These are phyloP conservation scores for Talaromyces proteolyticus DNA, from an alignment of 495 filamentous ascomycete genomes.

Conservation along the genomic window DNA sequence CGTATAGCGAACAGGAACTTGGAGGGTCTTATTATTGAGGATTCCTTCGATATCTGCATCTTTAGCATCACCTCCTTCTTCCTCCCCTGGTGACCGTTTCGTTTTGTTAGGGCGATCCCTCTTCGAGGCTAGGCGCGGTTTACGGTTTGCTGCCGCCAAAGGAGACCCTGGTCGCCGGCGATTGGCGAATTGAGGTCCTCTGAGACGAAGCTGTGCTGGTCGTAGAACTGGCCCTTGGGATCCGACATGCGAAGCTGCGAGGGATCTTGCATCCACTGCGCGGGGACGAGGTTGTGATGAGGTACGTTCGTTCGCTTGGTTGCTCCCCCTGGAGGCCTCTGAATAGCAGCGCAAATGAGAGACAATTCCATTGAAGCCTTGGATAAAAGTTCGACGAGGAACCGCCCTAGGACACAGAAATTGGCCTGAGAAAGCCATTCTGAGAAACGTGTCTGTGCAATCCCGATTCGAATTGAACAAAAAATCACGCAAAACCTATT, in stretches of 20 bases:
- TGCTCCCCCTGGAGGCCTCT: too few species aligned
- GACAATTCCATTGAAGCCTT: not conserved
- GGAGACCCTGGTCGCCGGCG: too few species aligned
- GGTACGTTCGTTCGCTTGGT: too few species aligned
- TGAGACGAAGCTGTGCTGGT: slow-evolving; percentile 21
- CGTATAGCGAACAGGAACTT: slow-evolving; percentile 26
- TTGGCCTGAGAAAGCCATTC: not conserved
- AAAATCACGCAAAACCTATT: too few species aligned
- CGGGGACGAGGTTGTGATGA: slow-evolving; percentile 23
- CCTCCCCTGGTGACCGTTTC: not conserved
- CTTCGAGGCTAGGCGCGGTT: not conserved
- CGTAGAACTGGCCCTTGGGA: slow-evolving; percentile 26
- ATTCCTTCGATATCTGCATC: slow-evolving; percentile 23
- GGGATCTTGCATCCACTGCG: slow-evolving; percentile 34
- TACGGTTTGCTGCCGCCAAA: slow-evolving; percentile 4
- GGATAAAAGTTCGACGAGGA: not conserved
- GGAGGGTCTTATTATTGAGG: slow-evolving; percentile 22
- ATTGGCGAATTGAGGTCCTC: slow-evolving; percentile 5
- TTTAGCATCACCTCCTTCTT: slow-evolving; percentile 19
- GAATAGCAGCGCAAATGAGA: not conserved
- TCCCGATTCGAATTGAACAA: too few species aligned
- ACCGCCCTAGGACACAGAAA: not conserved
- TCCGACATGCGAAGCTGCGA: slow-evolving; percentile 27
- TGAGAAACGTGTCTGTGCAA: not conserved
- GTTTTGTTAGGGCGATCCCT: not conserved